Percentiles rank a stretch among this genome's conserved stretches.
phyloP scores from a whole-genome alignment of 2,329 filamentous ascomycete genomes.

The Stemphylium vesicarium region DNA sequence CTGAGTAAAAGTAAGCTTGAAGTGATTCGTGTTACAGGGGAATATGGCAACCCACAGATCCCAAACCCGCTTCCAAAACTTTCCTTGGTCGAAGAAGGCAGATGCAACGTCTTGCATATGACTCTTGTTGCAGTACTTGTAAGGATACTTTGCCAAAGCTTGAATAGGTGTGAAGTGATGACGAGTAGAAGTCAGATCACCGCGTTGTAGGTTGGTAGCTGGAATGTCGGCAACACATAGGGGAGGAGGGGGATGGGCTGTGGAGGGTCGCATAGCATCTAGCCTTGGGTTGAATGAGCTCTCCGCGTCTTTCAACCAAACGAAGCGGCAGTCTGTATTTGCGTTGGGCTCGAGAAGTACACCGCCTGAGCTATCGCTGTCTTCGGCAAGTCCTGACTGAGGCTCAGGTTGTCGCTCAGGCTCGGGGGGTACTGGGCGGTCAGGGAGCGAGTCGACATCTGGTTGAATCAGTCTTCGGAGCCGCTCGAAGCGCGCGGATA shows the following conservation, averaged over 20 bases:
- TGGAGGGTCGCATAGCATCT: conserved; percentile 12
- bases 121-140: conserved; percentile 62
- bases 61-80: conserved; percentile 70
- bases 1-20: conserved; percentile 48
- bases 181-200: conserved; percentile 41
- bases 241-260: neutral
- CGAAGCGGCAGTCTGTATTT: conserved; percentile 27
- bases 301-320: conserved; percentile 28
- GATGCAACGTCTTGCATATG: conserved; percentile 57
- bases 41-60: conserved; percentile 68
- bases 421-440: conserved; percentile 11
- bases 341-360: conserved; percentile 21
- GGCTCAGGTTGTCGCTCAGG: conserved; percentile 1
- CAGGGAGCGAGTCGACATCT: conserved; percentile 37
- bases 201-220: conserved; percentile 25
- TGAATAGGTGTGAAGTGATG: conserved; percentile 52
- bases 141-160: conserved; percentile 64
- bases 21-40: conserved; percentile 26
- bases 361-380: conserved; percentile 25
- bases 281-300: conserved; percentile 36
- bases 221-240: conserved; percentile 18
- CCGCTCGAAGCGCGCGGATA: conserved; percentile 30
- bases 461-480: conserved; percentile 25
- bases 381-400: conserved; percentile 9
- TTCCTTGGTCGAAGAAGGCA: conserved; percentile 62